Percentiles rank a stretch among this genome's conserved stretches.
Evolutionary conservation across 805 yeast species (phyloP).

Genomic region (Spathaspora sp.): DNA sequence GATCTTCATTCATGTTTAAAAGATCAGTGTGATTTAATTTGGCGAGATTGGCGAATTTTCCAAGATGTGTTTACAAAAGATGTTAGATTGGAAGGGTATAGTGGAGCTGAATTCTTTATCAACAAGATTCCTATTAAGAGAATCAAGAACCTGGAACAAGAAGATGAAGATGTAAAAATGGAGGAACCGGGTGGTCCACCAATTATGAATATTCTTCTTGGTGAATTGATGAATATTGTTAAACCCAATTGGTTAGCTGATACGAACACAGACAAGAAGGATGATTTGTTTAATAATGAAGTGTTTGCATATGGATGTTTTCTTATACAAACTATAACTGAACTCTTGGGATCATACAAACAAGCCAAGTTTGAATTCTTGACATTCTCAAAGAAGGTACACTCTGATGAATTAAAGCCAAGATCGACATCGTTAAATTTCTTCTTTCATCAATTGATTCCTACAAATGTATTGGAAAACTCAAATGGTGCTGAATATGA

Average conservation of each 20-base stretch:
- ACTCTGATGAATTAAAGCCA: constrained; percentile 50
- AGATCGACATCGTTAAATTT: constrained; percentile 75
- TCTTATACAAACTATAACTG: constrained; percentile 63
- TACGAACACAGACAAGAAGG: constrained; percentile 21
- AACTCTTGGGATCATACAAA: constrained; percentile 72
- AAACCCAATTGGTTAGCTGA: constrained; percentile 35
- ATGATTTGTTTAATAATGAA: constrained; percentile 45
- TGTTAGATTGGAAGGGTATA: constrained; percentile 43
- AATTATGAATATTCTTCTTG: constrained; percentile 57
- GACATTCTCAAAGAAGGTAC: constrained; percentile 62
- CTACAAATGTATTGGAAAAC: constrained; percentile 43
- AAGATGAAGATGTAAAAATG: constrained; percentile 23
- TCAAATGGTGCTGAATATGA: constrained; percentile 39
- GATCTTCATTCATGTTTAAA: constrained; percentile 46
- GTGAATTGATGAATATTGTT: constrained; percentile 55
- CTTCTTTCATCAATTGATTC: constrained; percentile 69
- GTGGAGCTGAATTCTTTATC: constrained; percentile 22
- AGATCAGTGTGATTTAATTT: constrained; percentile 47
- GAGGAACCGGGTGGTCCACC: constrained; percentile 21
- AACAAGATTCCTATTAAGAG: constrained; percentile 19
- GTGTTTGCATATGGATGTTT: constrained; percentile 66
- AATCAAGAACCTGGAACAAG: constrained; percentile 11
- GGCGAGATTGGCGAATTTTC: constrained; percentile 47
- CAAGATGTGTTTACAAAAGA: constrained; percentile 41
- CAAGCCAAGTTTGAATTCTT: constrained; percentile 79